A percentile compares a stretch with the other conserved stretches of the same genome.
These are phyloP conservation scores for Xylaria sp. DNA, from an alignment of 2,329 filamentous ascomycete genomes.

Conservation along the genomic window DNA sequence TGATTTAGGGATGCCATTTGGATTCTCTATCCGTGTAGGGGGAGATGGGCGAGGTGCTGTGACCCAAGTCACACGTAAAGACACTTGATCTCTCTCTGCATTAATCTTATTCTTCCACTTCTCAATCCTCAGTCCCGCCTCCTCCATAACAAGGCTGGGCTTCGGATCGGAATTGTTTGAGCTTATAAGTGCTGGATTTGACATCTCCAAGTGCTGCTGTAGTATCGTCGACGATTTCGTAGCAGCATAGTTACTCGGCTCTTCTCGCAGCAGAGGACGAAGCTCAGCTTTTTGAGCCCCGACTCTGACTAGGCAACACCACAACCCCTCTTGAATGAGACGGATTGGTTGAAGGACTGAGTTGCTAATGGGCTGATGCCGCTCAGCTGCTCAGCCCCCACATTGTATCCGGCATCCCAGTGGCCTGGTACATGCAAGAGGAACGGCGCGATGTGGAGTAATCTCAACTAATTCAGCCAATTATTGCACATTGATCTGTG, in stretches of 20 bases:
- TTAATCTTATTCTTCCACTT: background rate
- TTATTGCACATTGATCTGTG: background rate
- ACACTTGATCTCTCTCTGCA: background rate
- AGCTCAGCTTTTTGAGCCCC: background rate
- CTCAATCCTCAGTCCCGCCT: background rate
- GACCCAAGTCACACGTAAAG: slow-evolving; percentile 15
- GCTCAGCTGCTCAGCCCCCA: slow-evolving; percentile 8
- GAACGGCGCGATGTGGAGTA: background rate
- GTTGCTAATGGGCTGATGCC: slow-evolving; percentile 3
- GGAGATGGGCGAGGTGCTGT: background rate
- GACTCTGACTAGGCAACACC: background rate
- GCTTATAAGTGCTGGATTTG: background rate
- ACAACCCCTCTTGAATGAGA: background rate
- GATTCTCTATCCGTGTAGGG: background rate
- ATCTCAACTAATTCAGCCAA: background rate
- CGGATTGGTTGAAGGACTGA: background rate
- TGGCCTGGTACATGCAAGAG: background rate
- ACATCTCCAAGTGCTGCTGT: background rate
- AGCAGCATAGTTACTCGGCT: background rate
- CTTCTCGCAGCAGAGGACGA: background rate
- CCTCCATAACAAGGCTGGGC: background rate
- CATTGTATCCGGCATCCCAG: slow-evolving; percentile 5
- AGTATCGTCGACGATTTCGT: background rate
- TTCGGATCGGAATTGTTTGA: background rate
- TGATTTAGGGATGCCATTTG: background rate